Evolutionary conservation across 345 rosid genomes (phyloP).

Genomic region (Corchorus capsularis): DNA sequence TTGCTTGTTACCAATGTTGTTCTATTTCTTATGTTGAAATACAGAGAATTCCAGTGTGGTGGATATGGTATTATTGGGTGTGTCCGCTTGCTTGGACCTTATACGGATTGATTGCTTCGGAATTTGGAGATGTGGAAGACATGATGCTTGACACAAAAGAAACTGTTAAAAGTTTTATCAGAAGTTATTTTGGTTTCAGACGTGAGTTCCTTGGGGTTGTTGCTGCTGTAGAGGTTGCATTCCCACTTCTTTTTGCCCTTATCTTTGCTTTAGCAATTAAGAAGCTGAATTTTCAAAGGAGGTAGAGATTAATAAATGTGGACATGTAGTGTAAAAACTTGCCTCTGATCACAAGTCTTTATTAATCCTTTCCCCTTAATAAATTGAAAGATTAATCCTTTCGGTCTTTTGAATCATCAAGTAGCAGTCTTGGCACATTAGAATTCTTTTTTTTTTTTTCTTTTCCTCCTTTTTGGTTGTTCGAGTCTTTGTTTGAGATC

Average conservation of each 20-base stretch:
- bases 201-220: conserved; percentile 18
- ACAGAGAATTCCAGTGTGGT: conserved; percentile 50
- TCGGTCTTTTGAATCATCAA: too few relatives aligned
- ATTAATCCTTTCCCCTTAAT: too few relatives aligned
- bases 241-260: conserved; percentile 1
- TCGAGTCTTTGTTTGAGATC: too few relatives aligned
- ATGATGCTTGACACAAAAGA: neutral
- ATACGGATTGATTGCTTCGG: conserved; percentile 46
- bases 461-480: too few relatives aligned
- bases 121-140: conserved; percentile 38
- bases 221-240: conserved; percentile 14
- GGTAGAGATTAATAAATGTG: neutral
- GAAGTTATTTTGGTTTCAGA: conserved; percentile 16
- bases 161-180: conserved; percentile 19
- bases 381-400: too few relatives aligned
- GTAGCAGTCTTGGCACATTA: too few relatives aligned
- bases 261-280: conserved; percentile 17
- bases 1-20: neutral
- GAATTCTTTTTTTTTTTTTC: too few relatives aligned
- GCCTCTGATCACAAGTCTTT: neutral
- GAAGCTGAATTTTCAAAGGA: conserved; percentile 20
- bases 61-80: conserved; percentile 59
- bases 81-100: conserved; percentile 49
- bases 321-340: neutral
- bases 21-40: neutral